Base-by-base conservation (phyloP, 805 yeast genomes). In the Saccharomycopsis vini region DNA sequence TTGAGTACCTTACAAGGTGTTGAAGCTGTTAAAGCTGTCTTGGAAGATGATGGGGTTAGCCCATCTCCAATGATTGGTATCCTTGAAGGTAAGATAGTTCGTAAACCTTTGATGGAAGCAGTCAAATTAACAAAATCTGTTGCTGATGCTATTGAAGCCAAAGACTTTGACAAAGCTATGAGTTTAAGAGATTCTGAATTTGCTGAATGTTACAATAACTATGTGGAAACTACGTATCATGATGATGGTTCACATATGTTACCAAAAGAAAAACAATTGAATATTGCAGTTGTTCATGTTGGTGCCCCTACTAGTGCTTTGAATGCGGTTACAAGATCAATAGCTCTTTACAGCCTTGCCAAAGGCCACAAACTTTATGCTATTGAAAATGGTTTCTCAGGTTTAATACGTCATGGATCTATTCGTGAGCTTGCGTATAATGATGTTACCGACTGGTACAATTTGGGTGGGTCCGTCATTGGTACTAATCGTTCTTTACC, bases 301-400 rank as follows among this genome's bases (percentile, higher is more conserved):
- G 98, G 98, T 54, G 98, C 98, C 0, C 96, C 98, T 20, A 90
- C 97, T 10, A 95, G 95, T 41, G 97, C 95, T 38, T 73, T 92
- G 79, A 92, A 92, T 59, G 77, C 92, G 49, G 96, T 95, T 3
- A 78, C 88, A 9, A 74, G 89, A 52, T 85, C 97, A n/a, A 88
- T 89, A 54, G 88, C 94, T 5, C 67, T 84, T 15, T 90, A 86
- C 69, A 81, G 95, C 64, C 68, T 89, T 63, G 79, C 95, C 4
- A 75, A 78, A 50, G 98, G 98, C 20, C 98, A 92, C 69, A 76
- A 69, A 34, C 84, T 94, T n/a, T 78, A 68, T 56, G 96, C 96
- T 28, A 84, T 92, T 53, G 81, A 84, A 62, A 90, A 92, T 63
- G 97, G 97, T 12, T 92, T 89, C 73, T 70, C 83, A 34, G 98